Base-by-base conservation (phyloP, 805 yeast species). In the Metschnikowia baotianmanensis region DNA sequence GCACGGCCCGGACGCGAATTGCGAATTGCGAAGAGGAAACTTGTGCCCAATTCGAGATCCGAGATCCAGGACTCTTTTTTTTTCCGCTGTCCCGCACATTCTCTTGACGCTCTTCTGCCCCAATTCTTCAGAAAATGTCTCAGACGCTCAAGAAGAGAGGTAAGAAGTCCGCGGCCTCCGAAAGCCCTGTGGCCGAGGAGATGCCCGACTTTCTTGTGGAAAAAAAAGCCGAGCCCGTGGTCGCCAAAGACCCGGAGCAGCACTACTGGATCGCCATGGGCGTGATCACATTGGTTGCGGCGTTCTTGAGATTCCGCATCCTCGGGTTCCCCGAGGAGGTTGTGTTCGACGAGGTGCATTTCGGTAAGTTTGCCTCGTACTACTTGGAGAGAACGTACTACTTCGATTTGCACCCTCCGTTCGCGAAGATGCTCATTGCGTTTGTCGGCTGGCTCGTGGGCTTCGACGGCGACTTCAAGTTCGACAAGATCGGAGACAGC, bases 331-430 rank as follows among this genome's bases (percentile, higher is more conserved):
- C 95, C 3, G 71, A 73, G 46, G 83, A 82, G 59, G 95, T 86
- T 43, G 93, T 86, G 3, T 86, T 86, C 53, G 95, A 86, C 64
- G 95, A 86, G 58, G 93, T 84, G 16, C 95, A 86, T 61, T 86
- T 86, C 55, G 95, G 95, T 26, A 85, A 85, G 55, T 85, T 85
- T 61, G 91, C 91, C 6, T 78, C 88, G 1, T 83, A 85, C 64
- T 91, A 91, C 63, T 67, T 91, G 45, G 86, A 91, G 63, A 76
- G 96, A 47, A 84, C 96, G 0, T 93, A 86, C 63, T 93, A 88
- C 63, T 93, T 93, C 57, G 99, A 93, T 65, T 80, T 93, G 38
- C 99, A 93, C 66, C 99, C 99, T 8, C 99, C 99, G 17, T 87
- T 93, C 63, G 99, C 96, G 40, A 93, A 93, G 62, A 72, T 93